These are phyloP conservation scores for Penicillium fuscoglaucum DNA, from an alignment of 2,329 filamentous ascomycete species.

Conservation along the genomic window DNA sequence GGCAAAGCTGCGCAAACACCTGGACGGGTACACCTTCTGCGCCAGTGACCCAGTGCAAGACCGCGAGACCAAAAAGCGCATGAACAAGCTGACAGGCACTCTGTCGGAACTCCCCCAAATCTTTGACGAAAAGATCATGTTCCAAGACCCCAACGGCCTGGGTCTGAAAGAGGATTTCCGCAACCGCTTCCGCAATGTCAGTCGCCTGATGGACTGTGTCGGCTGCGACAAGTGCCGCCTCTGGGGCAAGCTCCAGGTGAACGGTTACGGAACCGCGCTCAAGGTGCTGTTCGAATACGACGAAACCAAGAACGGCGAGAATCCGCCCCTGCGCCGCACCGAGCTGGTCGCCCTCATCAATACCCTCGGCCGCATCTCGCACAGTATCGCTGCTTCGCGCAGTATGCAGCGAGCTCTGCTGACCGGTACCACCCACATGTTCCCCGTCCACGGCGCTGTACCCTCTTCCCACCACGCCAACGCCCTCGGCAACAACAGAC, in stretches of 20 bases:
- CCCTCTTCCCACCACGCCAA: slow-evolving; percentile 25
- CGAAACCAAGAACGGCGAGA: slow-evolving; percentile 60
- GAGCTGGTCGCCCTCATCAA: slow-evolving; percentile 95
- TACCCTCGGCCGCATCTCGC: slow-evolving; percentile 82
- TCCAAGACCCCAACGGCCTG: slow-evolving; percentile 65
- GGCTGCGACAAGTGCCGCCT: slow-evolving; percentile 98
- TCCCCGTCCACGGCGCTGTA: slow-evolving; percentile 32
- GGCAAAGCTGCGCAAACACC: slow-evolving; percentile 80
- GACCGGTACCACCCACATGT: slow-evolving; percentile 35
- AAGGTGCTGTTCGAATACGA: slow-evolving; percentile 97
- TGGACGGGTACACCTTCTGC: slow-evolving; percentile 87
- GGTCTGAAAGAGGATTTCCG: slow-evolving; percentile 95
- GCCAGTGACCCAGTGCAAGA: slow-evolving; percentile 81
- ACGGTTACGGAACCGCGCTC: slow-evolving; percentile 88
- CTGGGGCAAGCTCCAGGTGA: slow-evolving; percentile 96
- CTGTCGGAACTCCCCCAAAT: slow-evolving; percentile 71
- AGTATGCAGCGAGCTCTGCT: slow-evolving; percentile 62
- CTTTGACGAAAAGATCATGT: slow-evolving; percentile 95
- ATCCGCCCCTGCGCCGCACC: slow-evolving; percentile 76
- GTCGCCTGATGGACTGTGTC: slow-evolving; percentile 96
- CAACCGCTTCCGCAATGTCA: slow-evolving; percentile 95
- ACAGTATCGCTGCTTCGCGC: slow-evolving; percentile 72
- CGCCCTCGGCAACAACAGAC: slow-evolving; percentile 13
- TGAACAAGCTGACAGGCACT: slow-evolving; percentile 70
- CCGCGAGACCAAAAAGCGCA: slow-evolving; percentile 73